A percentile compares a stretch with the other conserved stretches of the same genome.
phyloP scores from a whole-genome alignment of 352 stramenopile genomes.

The Phytophthora ohioensis region DNA sequence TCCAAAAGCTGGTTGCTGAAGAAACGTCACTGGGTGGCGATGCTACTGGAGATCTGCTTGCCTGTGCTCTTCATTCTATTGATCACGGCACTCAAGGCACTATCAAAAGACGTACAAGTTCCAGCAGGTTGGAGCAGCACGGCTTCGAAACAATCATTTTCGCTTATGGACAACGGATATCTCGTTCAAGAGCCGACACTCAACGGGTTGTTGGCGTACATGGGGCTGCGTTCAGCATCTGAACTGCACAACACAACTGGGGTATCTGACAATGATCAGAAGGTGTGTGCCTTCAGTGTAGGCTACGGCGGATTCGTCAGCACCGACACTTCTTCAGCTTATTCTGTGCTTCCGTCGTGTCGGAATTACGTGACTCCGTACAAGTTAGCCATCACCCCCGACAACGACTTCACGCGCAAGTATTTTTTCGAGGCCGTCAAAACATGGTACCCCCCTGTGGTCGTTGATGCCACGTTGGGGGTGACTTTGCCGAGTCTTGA shows the following conservation, averaged over 20 bases:
- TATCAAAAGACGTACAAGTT: constrained; percentile 65
- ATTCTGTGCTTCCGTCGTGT: constrained; percentile 46
- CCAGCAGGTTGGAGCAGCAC: constrained; percentile 67
- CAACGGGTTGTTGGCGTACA: constrained; percentile 57
- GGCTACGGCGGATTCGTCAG: constrained; percentile 50
- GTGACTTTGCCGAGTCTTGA: constrained; percentile 58
- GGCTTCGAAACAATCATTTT: constrained; percentile 37
- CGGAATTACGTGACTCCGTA: constrained; percentile 46
- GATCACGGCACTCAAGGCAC: constrained; percentile 56
- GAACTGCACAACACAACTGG: constrained; percentile 43
- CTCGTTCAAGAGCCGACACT: constrained; percentile 60
- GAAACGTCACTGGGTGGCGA: constrained; percentile 64
- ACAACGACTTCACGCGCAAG: constrained; percentile 64
- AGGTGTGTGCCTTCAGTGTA: constrained; percentile 36
- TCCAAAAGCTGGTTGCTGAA: constrained; percentile 86
- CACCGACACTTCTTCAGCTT: constrained; percentile 44
- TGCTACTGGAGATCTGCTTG: constrained; percentile 62
- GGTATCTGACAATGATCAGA: constrained; percentile 9
- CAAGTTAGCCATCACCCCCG: constrained; percentile 61
- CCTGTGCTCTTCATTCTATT: constrained; percentile 78
- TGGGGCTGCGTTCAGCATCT: constrained; percentile 42
- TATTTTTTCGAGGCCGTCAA: constrained; percentile 71
- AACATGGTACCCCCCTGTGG: constrained; percentile 61
- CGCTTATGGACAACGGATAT: constrained; percentile 47
- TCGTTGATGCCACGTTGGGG: constrained; percentile 12